These are phyloP conservation scores for Dipodascus albidus DNA, from an alignment of 805 yeast genomes.

Conservation along the genomic window DNA sequence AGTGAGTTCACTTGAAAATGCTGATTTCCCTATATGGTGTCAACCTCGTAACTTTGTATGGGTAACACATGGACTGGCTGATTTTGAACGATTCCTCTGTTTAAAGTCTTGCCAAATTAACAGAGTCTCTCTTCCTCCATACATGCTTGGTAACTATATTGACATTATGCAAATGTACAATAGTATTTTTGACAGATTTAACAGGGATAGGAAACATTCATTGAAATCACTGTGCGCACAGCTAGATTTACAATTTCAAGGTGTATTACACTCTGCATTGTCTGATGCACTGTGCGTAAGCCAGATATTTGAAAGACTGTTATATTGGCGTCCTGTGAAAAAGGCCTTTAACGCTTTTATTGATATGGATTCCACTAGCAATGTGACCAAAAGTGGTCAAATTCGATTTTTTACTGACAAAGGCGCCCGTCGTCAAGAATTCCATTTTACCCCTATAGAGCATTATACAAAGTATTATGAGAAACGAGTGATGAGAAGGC, in stretches of 20 bases:
- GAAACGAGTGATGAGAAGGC: background rate
- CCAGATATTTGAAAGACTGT: background rate
- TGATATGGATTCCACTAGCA: background rate
- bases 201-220: background rate
- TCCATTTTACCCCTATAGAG: background rate
- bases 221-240: background rate
- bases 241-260: background rate
- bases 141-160: constrained; percentile 1
- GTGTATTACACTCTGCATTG: background rate
- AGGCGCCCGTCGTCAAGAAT: background rate
- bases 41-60: constrained; percentile 3
- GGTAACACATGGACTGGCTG: constrained; percentile 2
- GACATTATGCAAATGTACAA: background rate
- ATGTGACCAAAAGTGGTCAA: background rate
- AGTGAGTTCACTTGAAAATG: background rate
- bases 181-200: background rate
- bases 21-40: background rate
- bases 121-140: background rate
- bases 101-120: constrained; percentile 1
- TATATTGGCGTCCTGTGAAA: background rate
- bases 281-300: background rate
- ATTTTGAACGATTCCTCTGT: constrained; percentile 1
- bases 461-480: constrained; percentile 1
- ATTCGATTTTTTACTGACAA: background rate
- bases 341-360: background rate